These are phyloP conservation scores for Dictyophora rubrovolvata DNA, from an alignment of 768 basidiomycete genomes.

Conservation along the genomic window DNA sequence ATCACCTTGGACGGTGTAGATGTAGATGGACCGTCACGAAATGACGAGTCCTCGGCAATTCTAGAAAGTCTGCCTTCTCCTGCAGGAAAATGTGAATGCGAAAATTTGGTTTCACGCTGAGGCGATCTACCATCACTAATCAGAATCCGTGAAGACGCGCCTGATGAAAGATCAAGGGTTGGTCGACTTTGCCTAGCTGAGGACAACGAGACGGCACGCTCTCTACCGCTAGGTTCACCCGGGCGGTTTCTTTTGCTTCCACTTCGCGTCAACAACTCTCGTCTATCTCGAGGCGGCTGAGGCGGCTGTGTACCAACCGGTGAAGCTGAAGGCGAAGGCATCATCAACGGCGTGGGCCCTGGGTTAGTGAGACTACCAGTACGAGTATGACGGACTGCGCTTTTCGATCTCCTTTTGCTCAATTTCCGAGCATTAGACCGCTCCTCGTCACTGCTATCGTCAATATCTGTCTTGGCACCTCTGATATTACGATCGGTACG, in stretches of 20 bases:
- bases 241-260: constrained; percentile 1
- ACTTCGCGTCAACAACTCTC: too few relatives aligned
- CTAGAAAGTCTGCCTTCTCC: not conserved
- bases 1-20: not conserved
- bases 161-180: not conserved
- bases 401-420: not conserved
- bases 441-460: constrained; percentile 22
- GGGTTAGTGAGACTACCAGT: not conserved
- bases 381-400: not conserved
- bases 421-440: constrained; percentile 7
- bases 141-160: not conserved
- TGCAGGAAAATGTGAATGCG: not conserved
- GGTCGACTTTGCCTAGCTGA: too few relatives aligned
- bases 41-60: not conserved
- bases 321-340: not conserved
- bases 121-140: constrained; percentile 1
- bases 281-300: too few relatives aligned
- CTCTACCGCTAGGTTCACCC: not conserved
- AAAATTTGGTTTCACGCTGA: constrained; percentile 6
- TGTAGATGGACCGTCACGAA: not conserved
- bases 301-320: constrained; percentile 11
- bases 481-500: constrained; percentile 27
- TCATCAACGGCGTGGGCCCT: not conserved
- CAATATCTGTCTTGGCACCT: constrained; percentile 12
- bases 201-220: too few relatives aligned